Percentiles rank a stretch among this genome's conserved stretches.
These are phyloP conservation scores for Neurospora sp. DNA, from an alignment of 495 filamentous ascomycete genomes.

Conservation along the genomic window DNA sequence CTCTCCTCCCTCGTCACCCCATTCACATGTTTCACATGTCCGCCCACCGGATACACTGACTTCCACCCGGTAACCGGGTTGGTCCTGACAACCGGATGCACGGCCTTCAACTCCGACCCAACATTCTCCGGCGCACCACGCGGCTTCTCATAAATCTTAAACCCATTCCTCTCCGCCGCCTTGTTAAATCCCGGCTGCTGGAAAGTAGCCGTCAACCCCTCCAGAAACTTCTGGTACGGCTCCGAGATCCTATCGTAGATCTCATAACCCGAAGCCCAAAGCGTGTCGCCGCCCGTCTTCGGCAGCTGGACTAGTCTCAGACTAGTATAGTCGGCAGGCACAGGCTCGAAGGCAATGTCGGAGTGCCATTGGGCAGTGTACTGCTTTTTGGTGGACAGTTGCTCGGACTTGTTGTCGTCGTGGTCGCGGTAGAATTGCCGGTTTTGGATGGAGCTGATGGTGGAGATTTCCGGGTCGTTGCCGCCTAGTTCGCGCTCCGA, in stretches of 20 bases:
- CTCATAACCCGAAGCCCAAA: slow-evolving; percentile 67
- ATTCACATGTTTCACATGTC: slow-evolving; percentile 54
- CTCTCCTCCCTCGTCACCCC: slow-evolving; percentile 54
- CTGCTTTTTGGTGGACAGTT: slow-evolving; percentile 24
- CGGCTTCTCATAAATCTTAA: slow-evolving; percentile 44
- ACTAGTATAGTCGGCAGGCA: slow-evolving; percentile 53
- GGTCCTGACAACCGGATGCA: slow-evolving; percentile 63
- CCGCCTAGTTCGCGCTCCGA: slow-evolving; percentile 45
- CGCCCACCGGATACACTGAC: slow-evolving; percentile 50
- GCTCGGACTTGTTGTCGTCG: not conserved
- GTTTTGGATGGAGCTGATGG: slow-evolving; percentile 50
- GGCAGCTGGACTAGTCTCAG: slow-evolving; percentile 50
- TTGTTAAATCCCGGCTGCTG: slow-evolving; percentile 47
- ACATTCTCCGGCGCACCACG: slow-evolving; percentile 57
- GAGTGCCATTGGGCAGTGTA: slow-evolving; percentile 46
- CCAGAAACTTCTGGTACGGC: slow-evolving; percentile 57
- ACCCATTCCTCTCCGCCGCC: slow-evolving; percentile 40
- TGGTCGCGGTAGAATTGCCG: slow-evolving; percentile 42
- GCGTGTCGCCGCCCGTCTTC: slow-evolving; percentile 47
- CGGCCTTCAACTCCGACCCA: slow-evolving; percentile 45
- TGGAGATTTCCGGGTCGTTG: slow-evolving; percentile 63
- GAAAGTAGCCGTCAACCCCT: slow-evolving; percentile 55
- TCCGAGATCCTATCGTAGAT: slow-evolving; percentile 60
- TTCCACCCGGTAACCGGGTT: slow-evolving; percentile 75
- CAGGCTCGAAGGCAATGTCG: slow-evolving; percentile 57